phyloP scores from a whole-genome alignment of 306 rosid species.

The Biancaea sappan region DNA sequence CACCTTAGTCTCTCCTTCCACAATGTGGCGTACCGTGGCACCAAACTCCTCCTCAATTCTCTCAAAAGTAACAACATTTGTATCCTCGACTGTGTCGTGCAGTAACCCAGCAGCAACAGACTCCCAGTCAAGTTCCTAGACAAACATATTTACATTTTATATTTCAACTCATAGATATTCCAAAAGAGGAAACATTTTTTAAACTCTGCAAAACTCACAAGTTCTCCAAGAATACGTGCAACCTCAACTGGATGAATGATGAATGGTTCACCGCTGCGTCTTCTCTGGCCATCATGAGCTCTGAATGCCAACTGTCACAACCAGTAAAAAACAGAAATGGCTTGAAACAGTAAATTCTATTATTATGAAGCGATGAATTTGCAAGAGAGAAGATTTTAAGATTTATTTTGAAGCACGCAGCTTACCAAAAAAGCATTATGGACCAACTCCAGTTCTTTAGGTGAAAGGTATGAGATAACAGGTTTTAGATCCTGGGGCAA shows the following conservation, averaged over 20 bases:
- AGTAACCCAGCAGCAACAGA: constrained; percentile 91
- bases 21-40: constrained; percentile 82
- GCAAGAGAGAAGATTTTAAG: constrained; percentile 25
- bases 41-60: constrained; percentile 94
- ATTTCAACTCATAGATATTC: constrained; percentile 22
- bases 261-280: constrained; percentile 98
- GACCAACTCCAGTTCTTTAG: constrained; percentile 78
- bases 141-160: constrained; percentile 25
- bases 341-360: constrained; percentile 3
- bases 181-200: constrained; percentile 7
- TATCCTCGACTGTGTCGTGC: constrained; percentile 94
- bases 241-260: constrained; percentile 98
- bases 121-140: constrained; percentile 95
- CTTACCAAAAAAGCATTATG: constrained; percentile 85
- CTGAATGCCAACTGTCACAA: constrained; percentile 79
- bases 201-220: constrained; percentile 54
- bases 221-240: constrained; percentile 93
- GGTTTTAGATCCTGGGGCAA: constrained; percentile 84
- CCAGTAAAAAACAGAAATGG: constrained; percentile 18
- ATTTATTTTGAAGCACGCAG: constrained; percentile 32
- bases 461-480: constrained; percentile 68
- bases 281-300: constrained; percentile 96
- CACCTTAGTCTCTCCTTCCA: constrained; percentile 98
- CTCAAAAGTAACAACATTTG: constrained; percentile 80
- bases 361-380: constrained; percentile 27